Percentiles rank a stretch among this genome's conserved stretches.
Conservation (phyloP, 768 basidiomycete species). For the Cystofilobasidium capitatum region DNA sequence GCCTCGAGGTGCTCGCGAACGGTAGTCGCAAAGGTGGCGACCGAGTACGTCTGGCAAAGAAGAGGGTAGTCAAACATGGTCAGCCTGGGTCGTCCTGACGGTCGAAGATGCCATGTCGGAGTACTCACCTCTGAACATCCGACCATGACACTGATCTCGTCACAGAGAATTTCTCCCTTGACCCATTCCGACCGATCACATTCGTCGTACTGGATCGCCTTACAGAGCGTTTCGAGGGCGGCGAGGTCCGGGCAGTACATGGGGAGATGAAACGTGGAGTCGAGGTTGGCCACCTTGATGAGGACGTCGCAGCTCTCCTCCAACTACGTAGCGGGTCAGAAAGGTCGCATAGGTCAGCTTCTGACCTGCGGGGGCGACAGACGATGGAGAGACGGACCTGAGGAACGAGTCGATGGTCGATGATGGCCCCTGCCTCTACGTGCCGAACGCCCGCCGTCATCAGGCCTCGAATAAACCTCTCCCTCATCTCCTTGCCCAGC, state of each 20-base stretch:
- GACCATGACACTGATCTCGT: slow-evolving; percentile 82
- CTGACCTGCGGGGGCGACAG: background rate
- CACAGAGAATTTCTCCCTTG: slow-evolving; percentile 29
- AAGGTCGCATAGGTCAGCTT: slow-evolving; percentile 25
- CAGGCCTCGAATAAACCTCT: background rate
- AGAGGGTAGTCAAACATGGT: background rate
- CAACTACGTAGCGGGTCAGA: slow-evolving; percentile 52
- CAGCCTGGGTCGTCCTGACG: no score
- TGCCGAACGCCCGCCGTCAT: background rate
- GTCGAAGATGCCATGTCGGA: no score
- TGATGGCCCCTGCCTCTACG: slow-evolving; percentile 13
- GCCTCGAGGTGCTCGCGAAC: slow-evolving; percentile 59
- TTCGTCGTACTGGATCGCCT: slow-evolving; percentile 27
- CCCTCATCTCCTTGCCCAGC: background rate
- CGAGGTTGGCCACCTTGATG: slow-evolving; percentile 46
- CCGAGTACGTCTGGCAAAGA: slow-evolving; percentile 49
- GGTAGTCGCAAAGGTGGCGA: slow-evolving; percentile 72
- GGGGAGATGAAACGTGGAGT: slow-evolving; percentile 55
- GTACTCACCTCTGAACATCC: slow-evolving; percentile 60
- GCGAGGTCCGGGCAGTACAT: slow-evolving; percentile 73
- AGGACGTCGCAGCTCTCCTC: slow-evolving; percentile 72
- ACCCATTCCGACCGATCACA: background rate
- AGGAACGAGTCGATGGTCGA: background rate
- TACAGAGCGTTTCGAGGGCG: slow-evolving; percentile 60
- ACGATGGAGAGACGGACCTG: background rate